These are phyloP conservation scores for Lumnitzera racemosa DNA, from an alignment of 345 rosid species.

Conservation along the genomic window DNA sequence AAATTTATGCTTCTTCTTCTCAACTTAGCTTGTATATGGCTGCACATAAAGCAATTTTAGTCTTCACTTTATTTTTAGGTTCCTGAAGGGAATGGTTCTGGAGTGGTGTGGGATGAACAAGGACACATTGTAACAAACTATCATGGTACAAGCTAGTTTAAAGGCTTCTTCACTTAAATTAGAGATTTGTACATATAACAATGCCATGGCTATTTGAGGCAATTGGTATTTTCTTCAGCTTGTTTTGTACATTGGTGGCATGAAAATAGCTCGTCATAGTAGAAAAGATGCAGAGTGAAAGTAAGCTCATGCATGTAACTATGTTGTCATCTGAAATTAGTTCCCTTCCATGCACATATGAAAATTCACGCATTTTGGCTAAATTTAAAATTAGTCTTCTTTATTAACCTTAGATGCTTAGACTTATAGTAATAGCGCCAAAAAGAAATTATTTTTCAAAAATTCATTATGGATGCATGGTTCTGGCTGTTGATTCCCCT, in stretches of 20 bases:
- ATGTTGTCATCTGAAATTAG: no score
- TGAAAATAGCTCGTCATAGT: no score
- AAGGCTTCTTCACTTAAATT: not conserved
- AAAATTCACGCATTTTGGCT: no score
- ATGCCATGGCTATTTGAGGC: not conserved
- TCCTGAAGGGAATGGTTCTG: conserved; percentile 99
- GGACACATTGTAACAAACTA: conserved; percentile 94
- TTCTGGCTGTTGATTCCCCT: no score
- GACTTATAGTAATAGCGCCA: no score
- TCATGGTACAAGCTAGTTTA: conserved; percentile 58
- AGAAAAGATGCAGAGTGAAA: no score
- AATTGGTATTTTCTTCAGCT: not conserved
- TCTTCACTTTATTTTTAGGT: conserved; percentile 32
- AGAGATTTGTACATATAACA: not conserved
- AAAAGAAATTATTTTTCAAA: not conserved
- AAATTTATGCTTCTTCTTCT: not conserved
- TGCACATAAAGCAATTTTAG: not conserved
- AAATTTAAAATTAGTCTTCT: no score
- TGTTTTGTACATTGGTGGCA: no score
- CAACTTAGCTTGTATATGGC: not conserved
- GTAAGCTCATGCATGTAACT: no score
- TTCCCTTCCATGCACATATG: no score
- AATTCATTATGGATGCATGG: not conserved
- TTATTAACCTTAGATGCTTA: no score
- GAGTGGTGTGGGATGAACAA: conserved; percentile 82